phyloP scores from a whole-genome alignment of 371 early-diverging fungal genomes.

The Fennellomyces sp. region DNA sequence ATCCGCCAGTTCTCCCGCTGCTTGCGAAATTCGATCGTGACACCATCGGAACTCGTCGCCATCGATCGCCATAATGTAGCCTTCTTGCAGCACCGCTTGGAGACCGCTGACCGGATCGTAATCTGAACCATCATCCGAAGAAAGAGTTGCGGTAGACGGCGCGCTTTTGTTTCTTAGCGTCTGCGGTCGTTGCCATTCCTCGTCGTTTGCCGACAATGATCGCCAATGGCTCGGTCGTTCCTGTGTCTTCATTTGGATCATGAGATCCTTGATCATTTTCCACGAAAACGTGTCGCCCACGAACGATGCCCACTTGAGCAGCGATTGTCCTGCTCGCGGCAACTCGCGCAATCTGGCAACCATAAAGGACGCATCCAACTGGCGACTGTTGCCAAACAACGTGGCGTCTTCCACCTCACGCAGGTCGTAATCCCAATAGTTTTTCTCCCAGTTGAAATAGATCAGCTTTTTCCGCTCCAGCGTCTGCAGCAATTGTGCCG shows the following conservation, averaged over 20 bases:
- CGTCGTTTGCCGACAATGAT: too few relatives aligned
- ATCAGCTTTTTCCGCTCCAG: slow-evolving; percentile 46
- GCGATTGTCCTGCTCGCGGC: slow-evolving; percentile 34
- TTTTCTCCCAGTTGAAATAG: slow-evolving; percentile 50
- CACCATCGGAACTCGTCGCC: slow-evolving; percentile 49
- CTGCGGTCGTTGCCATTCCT: too few relatives aligned
- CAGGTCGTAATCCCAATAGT: slow-evolving; percentile 45
- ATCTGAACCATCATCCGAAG: too few relatives aligned
- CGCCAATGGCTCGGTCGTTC: too few relatives aligned
- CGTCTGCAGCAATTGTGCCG: slow-evolving; percentile 34
- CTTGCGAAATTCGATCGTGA: slow-evolving; percentile 51
- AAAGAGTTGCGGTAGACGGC: too few relatives aligned
- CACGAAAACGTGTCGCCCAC: slow-evolving; percentile 48
- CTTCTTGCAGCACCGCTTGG: slow-evolving; percentile 50
- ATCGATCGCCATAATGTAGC: slow-evolving; percentile 44
- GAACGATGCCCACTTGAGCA: slow-evolving; percentile 47
- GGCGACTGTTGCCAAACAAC: slow-evolving; percentile 20
- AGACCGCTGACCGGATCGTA: slow-evolving; percentile 46
- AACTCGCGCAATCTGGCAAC: slow-evolving; percentile 33
- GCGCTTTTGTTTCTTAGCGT: too few relatives aligned
- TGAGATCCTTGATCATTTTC: too few relatives aligned
- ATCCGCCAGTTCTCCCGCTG: slow-evolving; percentile 46
- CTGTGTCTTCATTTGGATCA: too few relatives aligned
- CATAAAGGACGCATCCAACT: slow-evolving; percentile 38
- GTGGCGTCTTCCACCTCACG: slow-evolving; percentile 24